Base-by-base conservation (phyloP, 768 basidiomycete species). In the Vararia minispora region DNA sequence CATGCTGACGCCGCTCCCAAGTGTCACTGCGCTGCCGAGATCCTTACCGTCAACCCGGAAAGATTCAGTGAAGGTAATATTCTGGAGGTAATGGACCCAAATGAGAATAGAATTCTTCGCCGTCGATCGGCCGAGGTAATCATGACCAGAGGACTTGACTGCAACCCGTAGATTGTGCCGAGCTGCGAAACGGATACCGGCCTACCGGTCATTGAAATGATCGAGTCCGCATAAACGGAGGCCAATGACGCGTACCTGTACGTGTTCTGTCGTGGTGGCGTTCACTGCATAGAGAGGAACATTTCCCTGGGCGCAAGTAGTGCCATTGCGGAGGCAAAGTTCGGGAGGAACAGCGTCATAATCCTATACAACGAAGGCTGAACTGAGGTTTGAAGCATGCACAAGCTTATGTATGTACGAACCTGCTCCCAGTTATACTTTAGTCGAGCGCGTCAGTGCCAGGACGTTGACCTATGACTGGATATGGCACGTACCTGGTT, bases 41-140 rank as follows among this genome's bases (percentile, higher is more conserved):
- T 57, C 43, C 18, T 24, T 32, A 1, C 40, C 39, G 3, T 34
- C 47, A 10, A 53, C 35, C 1, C n/a, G 7, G 33, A 52, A 56
- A 7, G 44, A 17, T 11, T 55, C 45, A 10, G 42, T 42, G 39
- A 60, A 66, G 5, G 52, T 43, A 5, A 59, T 57, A 33, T 63
- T 48, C 41, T 61, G 53, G 31, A 66, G 39, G 35, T 60, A 47
- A 21, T 62, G 61, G 0, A 62, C 66, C 58, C 62, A 69, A 29
- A 69, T 47, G 39, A 68, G 47, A 23, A 71, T 56, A 3, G 58
- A 58, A 10, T 59, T 55, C 1, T 56, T 59, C 17, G 60, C 66
- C 2, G 66, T 61, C 17, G 68, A 68, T 7, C 68, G 55, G 2
- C 68, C 66, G 7, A 69, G 57, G 44, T 55, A 63, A 38, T 69